A percentile compares a stretch with the other conserved stretches of the same genome.
These are phyloP conservation scores for Pythium periplocum DNA, from an alignment of 352 stramenopile species.

Conservation along the genomic window DNA sequence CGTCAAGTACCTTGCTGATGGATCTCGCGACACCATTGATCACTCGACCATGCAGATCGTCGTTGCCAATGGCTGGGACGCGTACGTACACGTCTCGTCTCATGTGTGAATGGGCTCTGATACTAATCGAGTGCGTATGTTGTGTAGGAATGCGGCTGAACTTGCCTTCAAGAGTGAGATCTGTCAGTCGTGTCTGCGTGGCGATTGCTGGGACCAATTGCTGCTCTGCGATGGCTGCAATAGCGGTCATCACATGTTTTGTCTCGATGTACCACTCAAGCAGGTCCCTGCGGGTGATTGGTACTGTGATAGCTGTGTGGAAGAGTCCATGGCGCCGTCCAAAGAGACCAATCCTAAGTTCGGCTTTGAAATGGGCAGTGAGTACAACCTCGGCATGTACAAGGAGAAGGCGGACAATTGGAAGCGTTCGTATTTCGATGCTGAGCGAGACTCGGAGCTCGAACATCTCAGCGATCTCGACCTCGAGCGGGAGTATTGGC, in stretches of 20 bases:
- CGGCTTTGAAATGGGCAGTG: conserved; percentile 77
- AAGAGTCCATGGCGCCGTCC: conserved; percentile 38
- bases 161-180: conserved; percentile 76
- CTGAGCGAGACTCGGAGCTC: conserved; percentile 31
- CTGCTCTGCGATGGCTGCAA: conserved; percentile 81
- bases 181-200: conserved; percentile 78
- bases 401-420: conserved; percentile 79
- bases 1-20: conserved; percentile 60
- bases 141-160: conserved; percentile 45
- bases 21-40: conserved; percentile 50
- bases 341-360: conserved; percentile 58
- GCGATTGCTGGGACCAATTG: conserved; percentile 77
- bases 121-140: not conserved
- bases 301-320: conserved; percentile 73
- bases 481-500: conserved; percentile 88
- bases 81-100: conserved; percentile 16
- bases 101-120: not conserved
- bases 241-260: conserved; percentile 79
- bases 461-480: conserved; percentile 49
- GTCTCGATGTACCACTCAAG: conserved; percentile 47
- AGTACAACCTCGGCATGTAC: conserved; percentile 79
- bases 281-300: conserved; percentile 67
- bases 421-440: conserved; percentile 73
- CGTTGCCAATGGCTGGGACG: conserved; percentile 75
- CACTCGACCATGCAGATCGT: conserved; percentile 70